phyloP scores from a whole-genome alignment of 2,329 filamentous ascomycete genomes.

The Venturiaceae sp. region DNA sequence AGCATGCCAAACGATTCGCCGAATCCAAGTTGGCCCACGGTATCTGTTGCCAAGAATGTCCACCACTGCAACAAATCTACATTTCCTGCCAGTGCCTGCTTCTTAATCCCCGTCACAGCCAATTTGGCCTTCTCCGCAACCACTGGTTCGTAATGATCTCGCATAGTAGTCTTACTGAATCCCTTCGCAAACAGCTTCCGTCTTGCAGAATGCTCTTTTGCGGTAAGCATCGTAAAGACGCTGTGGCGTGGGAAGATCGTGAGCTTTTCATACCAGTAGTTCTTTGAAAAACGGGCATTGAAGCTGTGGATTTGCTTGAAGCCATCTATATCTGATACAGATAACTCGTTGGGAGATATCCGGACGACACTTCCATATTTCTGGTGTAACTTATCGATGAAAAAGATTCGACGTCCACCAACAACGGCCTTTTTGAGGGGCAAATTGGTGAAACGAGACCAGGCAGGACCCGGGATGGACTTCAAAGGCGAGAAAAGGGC shows the following conservation, averaged over 20 bases:
- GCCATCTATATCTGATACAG: slow-evolving; percentile 17
- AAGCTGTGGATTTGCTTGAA: slow-evolving; percentile 22
- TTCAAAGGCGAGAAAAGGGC: slow-evolving; percentile 12
- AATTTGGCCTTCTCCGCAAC: slow-evolving; percentile 22
- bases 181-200: slow-evolving; percentile 25
- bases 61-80: slow-evolving; percentile 28
- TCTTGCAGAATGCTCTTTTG: slow-evolving; percentile 22
- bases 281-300: slow-evolving; percentile 17
- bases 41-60: slow-evolving; percentile 30
- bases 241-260: slow-evolving; percentile 15
- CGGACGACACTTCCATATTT: slow-evolving; percentile 39
- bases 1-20: slow-evolving; percentile 30
- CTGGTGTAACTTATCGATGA: slow-evolving; percentile 34
- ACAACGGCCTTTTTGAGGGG: slow-evolving; percentile 27
- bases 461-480: slow-evolving; percentile 21
- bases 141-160: slow-evolving; percentile 24
- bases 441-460: slow-evolving; percentile 23
- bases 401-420: slow-evolving; percentile 26
- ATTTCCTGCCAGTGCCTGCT: slow-evolving; percentile 13
- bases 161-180: slow-evolving; percentile 25
- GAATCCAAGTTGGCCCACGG: slow-evolving; percentile 27
- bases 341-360: slow-evolving; percentile 37
- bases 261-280: slow-evolving; percentile 17
- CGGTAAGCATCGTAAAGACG: slow-evolving; percentile 28
- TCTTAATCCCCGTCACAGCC: slow-evolving; percentile 23